A percentile compares a stretch with the other conserved stretches of the same genome.
phyloP scores from a whole-genome alignment of 495 filamentous ascomycete species.

The Lasiosphaeriaceae sp. region DNA sequence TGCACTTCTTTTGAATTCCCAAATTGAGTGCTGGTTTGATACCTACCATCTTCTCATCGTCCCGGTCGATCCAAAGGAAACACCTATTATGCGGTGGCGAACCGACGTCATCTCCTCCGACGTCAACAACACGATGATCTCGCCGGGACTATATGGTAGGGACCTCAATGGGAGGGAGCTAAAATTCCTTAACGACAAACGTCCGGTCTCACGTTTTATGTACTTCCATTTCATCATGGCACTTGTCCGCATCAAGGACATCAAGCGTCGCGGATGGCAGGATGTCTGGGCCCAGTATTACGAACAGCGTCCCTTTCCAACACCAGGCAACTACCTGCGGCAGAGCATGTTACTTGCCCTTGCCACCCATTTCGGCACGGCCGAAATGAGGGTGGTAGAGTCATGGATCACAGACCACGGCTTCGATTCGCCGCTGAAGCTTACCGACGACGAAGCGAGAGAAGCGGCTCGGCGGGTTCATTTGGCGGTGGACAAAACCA shows the following conservation, averaged over 20 bases:
- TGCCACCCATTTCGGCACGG: slow-evolving; percentile 7
- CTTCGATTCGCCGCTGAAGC: neutral
- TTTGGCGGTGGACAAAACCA: neutral
- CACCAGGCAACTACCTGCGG: slow-evolving; percentile 9
- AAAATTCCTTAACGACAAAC: slow-evolving; percentile 2
- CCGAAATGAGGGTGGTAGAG: slow-evolving; percentile 2
- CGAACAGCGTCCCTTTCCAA: slow-evolving; percentile 9
- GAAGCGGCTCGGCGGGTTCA: slow-evolving; percentile 9
- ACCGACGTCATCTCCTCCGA: slow-evolving; percentile 3
- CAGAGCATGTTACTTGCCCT: slow-evolving; percentile 6
- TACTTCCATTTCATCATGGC: slow-evolving; percentile 17
- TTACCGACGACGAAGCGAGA: neutral
- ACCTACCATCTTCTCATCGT: slow-evolving; percentile 5
- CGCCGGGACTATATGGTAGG: neutral
- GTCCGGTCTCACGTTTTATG: slow-evolving; percentile 8
- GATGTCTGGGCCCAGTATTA: slow-evolving; percentile 12
- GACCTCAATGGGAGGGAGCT: slow-evolving; percentile 6
- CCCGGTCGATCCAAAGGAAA: slow-evolving; percentile 1
- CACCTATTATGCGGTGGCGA: slow-evolving; percentile 6
- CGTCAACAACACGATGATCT: neutral
- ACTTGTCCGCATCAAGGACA: slow-evolving; percentile 4
- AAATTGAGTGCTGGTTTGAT: slow-evolving; percentile 4
- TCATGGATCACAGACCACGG: slow-evolving; percentile 10
- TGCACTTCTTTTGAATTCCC: neutral
- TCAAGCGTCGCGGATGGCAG: slow-evolving; percentile 1